Evolutionary conservation across 257 asterid species (phyloP).

Genomic region (Ajuga chamaepitys): DNA sequence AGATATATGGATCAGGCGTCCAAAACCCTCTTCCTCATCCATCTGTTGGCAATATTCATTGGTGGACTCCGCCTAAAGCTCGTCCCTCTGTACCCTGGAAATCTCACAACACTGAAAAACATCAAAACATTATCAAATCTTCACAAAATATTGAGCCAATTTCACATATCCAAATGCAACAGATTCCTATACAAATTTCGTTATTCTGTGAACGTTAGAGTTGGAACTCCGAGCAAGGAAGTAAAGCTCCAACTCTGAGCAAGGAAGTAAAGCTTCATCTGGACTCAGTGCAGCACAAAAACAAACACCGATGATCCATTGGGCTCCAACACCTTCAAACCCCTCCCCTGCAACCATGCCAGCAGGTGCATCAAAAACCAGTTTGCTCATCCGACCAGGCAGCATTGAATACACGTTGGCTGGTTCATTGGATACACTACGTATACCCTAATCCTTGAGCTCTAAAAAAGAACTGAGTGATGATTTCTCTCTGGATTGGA

Average conservation of each 20-base stretch:
- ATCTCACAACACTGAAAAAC: conserved; percentile 2
- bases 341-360: conserved; percentile 6
- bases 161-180: not conserved
- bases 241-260: conserved; percentile 3
- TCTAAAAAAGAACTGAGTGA: not conserved
- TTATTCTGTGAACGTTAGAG: conserved; percentile 8
- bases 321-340: not conserved
- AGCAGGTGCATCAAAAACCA: conserved; percentile 8
- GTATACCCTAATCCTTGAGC: not conserved
- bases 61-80: conserved; percentile 2
- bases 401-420: not conserved
- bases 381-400: not conserved
- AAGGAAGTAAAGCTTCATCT: conserved; percentile 1
- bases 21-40: not conserved
- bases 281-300: not conserved
- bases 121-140: not conserved
- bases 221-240: conserved; percentile 7
- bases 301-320: not conserved
- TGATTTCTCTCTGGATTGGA: conserved; percentile 3
- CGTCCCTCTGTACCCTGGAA: conserved; percentile 17
- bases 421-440: conserved; percentile 1
- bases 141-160: not conserved
- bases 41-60: not conserved
- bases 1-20: not conserved
- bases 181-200: not conserved